Evolutionary conservation across 768 basidiomycete species (phyloP), one percentile per base, ranked within the genome.

Genomic region (Pleurotus pulmonarius): DNA sequence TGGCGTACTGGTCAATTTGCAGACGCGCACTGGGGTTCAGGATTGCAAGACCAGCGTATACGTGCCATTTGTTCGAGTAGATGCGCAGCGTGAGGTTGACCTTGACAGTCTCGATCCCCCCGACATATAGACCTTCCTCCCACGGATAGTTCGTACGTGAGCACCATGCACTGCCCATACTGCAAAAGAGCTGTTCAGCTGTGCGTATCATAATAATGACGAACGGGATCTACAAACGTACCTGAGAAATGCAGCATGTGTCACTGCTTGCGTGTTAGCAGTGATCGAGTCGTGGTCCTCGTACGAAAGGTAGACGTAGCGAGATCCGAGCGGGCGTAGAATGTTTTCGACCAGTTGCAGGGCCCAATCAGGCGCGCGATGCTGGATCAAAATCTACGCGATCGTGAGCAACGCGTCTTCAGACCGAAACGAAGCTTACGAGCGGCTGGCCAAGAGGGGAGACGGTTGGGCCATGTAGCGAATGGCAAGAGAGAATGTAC

Each of bases 91-190:
- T 86, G 70, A 98, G 88, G 77, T 99, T 99, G 64, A 94, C 94
- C 73, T 99, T 99, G 63, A 94, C 94, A 1, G 93, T 95, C 70
- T 99, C 97, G 63, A 99, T 94, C 0, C 97, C 97, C 20, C 94
- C 92, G 26, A 97, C 92, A 71, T 98, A 98, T 47, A 90, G 85
- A 1, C 92, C 91, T 40, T 89, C 83, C 71, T 98, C 96, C 97
- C 97, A 98, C 3, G 97, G 97, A 69, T 97, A 98, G 18, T 80
- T 77, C 6, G 75, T 71, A 8, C 85, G 77, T 38, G 82, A 79
- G 37, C 83, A 82, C 97, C 97, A 99, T 0, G 97, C 97, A 0
- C 94, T 96, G 6, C 97, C 97, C 97, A 99, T 99, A 61, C 97
- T 98, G 61, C 49, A 41, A 49, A 47, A 22, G 41, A 25, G 39